Base-by-base conservation (phyloP, 768 basidiomycete genomes). In the Rhizopogon salebrosus region DNA sequence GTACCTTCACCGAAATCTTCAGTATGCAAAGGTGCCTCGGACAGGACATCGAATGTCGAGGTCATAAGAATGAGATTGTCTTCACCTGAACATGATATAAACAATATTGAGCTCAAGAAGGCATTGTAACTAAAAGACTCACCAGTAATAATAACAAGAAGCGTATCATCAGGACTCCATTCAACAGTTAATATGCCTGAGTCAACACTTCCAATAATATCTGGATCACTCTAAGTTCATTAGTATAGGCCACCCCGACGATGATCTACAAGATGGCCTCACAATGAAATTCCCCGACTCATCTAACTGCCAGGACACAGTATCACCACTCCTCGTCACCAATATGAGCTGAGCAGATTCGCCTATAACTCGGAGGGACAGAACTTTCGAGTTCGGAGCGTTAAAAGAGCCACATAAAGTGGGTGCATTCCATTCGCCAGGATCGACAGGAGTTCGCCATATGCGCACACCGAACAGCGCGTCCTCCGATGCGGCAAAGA, bases 81-180 rank as follows among this genome's bases (percentile, higher is more conserved):
- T 56, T 88, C 85, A 82, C 85, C 88, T 56, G 5, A 5, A 49
- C 16, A 31, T 43, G 57, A 36, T 45, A 46, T 54, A 6, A 42
- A 46, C 18, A 13, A 24, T 24, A 0, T 3, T 7, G 22, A 34
- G 0, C 6, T 46, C 14, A 46, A 22, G 35, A 31, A 45, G 36
- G 6, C 22, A 3, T 37, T 9, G 2, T 23, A 43, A 13, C 5
- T 20, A 38, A 6, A 10, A 11, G 26, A 54, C 73, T 42, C 54
- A 86, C 93, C 89, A 40, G 92, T 97, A 6, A 89, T 75, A 20
- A 98, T 74, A 1, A 82, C 82, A 11, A 99, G 74, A n/a, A 91
- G 71, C 7, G 90, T 84, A 51, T 95, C 91, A 65, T 99, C 97
- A 4, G 95, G 92, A 57, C 86, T 86, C 95, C 95, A 98, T 11